Conservation (phyloP, 352 stramenopile species). For the Phytophthora sp. region DNA sequence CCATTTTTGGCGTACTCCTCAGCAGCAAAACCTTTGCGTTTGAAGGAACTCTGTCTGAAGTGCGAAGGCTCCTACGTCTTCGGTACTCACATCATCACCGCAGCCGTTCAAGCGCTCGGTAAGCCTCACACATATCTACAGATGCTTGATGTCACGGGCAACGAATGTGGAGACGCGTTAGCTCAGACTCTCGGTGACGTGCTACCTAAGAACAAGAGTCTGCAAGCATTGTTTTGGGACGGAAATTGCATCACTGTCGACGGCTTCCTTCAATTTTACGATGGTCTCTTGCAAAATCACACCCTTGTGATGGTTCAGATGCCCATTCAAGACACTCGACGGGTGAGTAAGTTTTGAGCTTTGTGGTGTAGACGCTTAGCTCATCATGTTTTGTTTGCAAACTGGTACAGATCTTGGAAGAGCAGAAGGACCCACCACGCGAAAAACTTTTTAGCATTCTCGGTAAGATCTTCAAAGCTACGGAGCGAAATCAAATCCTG, state of each 20-base stretch:
- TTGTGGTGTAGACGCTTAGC: background rate
- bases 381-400: background rate
- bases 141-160: constrained; percentile 78
- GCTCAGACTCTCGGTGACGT: constrained; percentile 47
- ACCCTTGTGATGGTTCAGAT: constrained; percentile 78
- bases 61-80: constrained; percentile 60
- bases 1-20: constrained; percentile 20
- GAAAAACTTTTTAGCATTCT: constrained; percentile 78
- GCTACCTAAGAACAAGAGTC: constrained; percentile 58
- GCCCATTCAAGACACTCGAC: constrained; percentile 77
- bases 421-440: constrained; percentile 65
- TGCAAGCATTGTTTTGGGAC: constrained; percentile 81
- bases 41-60: constrained; percentile 69
- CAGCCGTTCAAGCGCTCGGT: constrained; percentile 50
- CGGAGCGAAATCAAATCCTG: constrained; percentile 63
- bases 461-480: constrained; percentile 77
- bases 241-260: constrained; percentile 77
- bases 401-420: constrained; percentile 69
- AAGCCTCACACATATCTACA: constrained; percentile 49
- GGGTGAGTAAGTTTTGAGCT: constrained; percentile 35
- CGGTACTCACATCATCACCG: constrained; percentile 49
- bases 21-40: constrained; percentile 34
- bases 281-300: constrained; percentile 59
- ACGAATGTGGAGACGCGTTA: constrained; percentile 72
- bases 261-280: constrained; percentile 70